Conservation (phyloP, 768 basidiomycete genomes). For the Auricularia sp. region DNA sequence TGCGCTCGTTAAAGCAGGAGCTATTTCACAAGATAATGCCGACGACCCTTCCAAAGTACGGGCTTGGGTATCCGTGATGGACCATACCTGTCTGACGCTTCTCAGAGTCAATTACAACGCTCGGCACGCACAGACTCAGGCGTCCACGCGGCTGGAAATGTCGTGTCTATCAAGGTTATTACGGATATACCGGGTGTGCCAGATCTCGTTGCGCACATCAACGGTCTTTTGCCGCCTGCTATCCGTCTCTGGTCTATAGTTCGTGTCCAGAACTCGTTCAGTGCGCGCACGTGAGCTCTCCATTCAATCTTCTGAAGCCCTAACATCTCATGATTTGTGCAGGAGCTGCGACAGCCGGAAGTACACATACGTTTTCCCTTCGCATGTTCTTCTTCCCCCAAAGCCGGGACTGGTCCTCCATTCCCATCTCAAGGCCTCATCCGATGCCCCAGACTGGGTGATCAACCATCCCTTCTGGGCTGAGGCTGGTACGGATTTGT, state of each 20-base stretch:
- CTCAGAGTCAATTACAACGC: constrained; percentile 69
- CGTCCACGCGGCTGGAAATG: constrained; percentile 92
- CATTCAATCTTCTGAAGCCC: constrained; percentile 3
- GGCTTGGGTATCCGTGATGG: background rate
- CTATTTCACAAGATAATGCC: constrained; percentile 90
- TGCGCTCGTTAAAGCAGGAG: constrained; percentile 80
- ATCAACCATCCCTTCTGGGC: constrained; percentile 57
- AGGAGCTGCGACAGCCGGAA: constrained; percentile 91
- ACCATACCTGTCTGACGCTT: background rate
- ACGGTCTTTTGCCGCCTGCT: constrained; percentile 80
- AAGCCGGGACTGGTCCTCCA: constrained; percentile 54
- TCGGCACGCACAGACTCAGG: constrained; percentile 96
- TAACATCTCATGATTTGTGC: constrained; percentile 7
- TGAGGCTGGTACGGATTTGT: constrained; percentile 22
- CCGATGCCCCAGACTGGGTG: constrained; percentile 15
- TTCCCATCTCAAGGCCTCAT: constrained; percentile 30
- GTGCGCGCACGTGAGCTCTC: constrained; percentile 51
- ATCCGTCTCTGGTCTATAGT: constrained; percentile 83
- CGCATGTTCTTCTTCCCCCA: constrained; percentile 86
- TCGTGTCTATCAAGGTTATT: constrained; percentile 89
- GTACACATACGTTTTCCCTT: constrained; percentile 95
- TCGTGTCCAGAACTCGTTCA: constrained; percentile 73
- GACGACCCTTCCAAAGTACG: constrained; percentile 77
- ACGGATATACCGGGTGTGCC: constrained; percentile 57
- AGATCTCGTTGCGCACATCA: constrained; percentile 64